phyloP scores from a whole-genome alignment of 164 flowering plant genomes.

The Amborella trichopoda region DNA sequence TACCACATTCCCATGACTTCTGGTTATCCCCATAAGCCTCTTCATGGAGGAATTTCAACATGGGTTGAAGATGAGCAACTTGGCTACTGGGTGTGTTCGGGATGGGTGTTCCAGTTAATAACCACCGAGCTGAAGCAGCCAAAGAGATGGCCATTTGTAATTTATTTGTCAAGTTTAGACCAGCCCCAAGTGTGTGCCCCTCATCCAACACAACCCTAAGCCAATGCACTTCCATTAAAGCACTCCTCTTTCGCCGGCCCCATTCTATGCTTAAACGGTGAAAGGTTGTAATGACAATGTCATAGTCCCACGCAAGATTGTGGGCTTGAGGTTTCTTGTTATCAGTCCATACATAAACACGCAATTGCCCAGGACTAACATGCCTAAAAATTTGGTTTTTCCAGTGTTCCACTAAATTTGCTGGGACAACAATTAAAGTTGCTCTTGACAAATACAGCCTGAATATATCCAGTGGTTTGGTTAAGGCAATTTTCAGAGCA shows the following conservation, averaged over 20 bases:
- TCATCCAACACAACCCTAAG: constrained; percentile 88
- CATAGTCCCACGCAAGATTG: constrained; percentile 90
- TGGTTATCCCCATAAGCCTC: constrained; percentile 73
- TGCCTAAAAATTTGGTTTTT: constrained; percentile 68
- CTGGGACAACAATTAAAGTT: constrained; percentile 83
- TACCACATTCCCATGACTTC: constrained; percentile 86
- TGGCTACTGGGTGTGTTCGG: constrained; percentile 91
- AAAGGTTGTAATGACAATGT: constrained; percentile 86
- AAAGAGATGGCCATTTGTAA: constrained; percentile 82
- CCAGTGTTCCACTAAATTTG: constrained; percentile 94
- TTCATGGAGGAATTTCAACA: constrained; percentile 83
- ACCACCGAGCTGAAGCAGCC: constrained; percentile 69
- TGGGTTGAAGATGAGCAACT: constrained; percentile 80
- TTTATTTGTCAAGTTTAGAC: constrained; percentile 84
- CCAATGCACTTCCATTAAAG: constrained; percentile 88
- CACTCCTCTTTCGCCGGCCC: constrained; percentile 62
- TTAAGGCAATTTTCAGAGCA: constrained; percentile 70
- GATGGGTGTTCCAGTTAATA: constrained; percentile 93
- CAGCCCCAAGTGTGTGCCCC: constrained; percentile 96
- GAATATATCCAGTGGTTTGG: constrained; percentile 57
- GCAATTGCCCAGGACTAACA: constrained; percentile 64
- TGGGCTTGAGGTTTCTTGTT: constrained; percentile 48
- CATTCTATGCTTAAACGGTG: constrained; percentile 92
- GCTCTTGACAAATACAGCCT: constrained; percentile 82
- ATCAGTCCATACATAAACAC: constrained; percentile 69